phyloP scores from a whole-genome alignment of 306 rosid species.

The Cicer pinnatifidum region DNA sequence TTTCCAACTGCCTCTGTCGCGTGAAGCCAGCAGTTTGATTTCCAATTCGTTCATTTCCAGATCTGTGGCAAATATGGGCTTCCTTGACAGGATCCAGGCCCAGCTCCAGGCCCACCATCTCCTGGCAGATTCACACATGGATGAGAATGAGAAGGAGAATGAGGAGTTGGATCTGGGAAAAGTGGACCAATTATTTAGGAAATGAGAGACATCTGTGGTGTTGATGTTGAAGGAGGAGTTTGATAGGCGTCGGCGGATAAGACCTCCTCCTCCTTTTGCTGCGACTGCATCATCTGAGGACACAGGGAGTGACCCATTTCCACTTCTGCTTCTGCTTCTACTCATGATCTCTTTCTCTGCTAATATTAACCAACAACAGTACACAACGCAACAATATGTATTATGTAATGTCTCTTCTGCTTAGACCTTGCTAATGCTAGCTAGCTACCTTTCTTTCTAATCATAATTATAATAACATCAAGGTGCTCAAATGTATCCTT shows the following conservation, averaged over 20 bases:
- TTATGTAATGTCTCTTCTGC: no score
- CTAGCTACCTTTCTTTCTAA: not conserved
- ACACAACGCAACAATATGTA: no score
- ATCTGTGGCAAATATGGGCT: slow-evolving; percentile 73
- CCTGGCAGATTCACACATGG: slow-evolving; percentile 68
- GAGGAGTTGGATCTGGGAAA: slow-evolving; percentile 66
- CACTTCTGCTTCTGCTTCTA: slow-evolving; percentile 30
- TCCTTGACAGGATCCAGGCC: slow-evolving; percentile 77
- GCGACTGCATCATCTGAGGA: slow-evolving; percentile 47
- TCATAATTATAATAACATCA: not conserved
- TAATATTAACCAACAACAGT: no score
- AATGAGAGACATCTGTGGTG: not conserved
- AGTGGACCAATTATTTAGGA: slow-evolving; percentile 51
- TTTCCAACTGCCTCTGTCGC: slow-evolving; percentile 66
- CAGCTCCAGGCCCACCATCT: slow-evolving; percentile 85
- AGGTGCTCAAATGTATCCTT: slow-evolving; percentile 23
- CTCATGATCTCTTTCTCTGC: not conserved
- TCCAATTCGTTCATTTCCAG: slow-evolving; percentile 88
- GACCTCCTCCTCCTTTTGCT: slow-evolving; percentile 48
- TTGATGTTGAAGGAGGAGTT: slow-evolving; percentile 62
- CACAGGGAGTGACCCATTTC: slow-evolving; percentile 61
- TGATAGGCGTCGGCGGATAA: slow-evolving; percentile 67
- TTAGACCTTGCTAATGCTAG: no score
- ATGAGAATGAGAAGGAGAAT: slow-evolving; percentile 44
- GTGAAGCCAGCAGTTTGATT: slow-evolving; percentile 66